Conservation (phyloP, 1,284 basidiomycete species). For the Marasmius oreades region DNA sequence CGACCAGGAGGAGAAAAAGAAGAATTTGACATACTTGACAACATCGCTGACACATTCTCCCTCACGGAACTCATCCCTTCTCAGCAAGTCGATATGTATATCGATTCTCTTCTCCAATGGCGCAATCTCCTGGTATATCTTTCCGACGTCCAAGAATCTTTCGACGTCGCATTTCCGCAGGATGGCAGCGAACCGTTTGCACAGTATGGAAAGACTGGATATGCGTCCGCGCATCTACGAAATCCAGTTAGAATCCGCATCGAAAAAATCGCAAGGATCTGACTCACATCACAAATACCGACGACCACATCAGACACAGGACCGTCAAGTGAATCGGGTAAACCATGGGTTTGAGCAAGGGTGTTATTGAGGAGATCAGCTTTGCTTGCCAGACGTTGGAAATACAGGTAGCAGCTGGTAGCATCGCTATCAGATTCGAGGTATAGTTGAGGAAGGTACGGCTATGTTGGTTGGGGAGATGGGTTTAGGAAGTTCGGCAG, state of each 20-base stretch:
- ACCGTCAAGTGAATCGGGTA: slow-evolving; percentile 81
- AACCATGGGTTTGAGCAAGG: slow-evolving; percentile 75
- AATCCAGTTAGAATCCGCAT: neutral
- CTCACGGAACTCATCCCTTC: slow-evolving; percentile 88
- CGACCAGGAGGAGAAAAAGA: neutral
- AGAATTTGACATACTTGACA: slow-evolving; percentile 56
- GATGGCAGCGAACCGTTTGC: slow-evolving; percentile 84
- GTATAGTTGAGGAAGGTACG: slow-evolving; percentile 83
- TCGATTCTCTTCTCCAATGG: slow-evolving; percentile 91
- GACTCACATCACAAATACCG: slow-evolving; percentile 81
- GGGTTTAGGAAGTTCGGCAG: neutral
- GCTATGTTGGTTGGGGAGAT: slow-evolving; percentile 37
- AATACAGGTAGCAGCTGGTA: slow-evolving; percentile 86
- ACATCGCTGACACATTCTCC: slow-evolving; percentile 90
- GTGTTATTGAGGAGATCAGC: slow-evolving; percentile 80
- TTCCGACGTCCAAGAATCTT: slow-evolving; percentile 81
- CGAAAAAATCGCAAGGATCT: neutral
- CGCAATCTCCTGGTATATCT: slow-evolving; percentile 80
- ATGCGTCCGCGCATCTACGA: slow-evolving; percentile 77
- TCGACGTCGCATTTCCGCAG: slow-evolving; percentile 77
- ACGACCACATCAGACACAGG: slow-evolving; percentile 80
- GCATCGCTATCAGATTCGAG: slow-evolving; percentile 85
- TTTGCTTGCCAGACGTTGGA: slow-evolving; percentile 83
- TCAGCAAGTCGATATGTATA: slow-evolving; percentile 81
- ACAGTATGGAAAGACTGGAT: slow-evolving; percentile 74